Conservation (phyloP, 768 basidiomycete species). For the Hypholoma sublateritium region DNA sequence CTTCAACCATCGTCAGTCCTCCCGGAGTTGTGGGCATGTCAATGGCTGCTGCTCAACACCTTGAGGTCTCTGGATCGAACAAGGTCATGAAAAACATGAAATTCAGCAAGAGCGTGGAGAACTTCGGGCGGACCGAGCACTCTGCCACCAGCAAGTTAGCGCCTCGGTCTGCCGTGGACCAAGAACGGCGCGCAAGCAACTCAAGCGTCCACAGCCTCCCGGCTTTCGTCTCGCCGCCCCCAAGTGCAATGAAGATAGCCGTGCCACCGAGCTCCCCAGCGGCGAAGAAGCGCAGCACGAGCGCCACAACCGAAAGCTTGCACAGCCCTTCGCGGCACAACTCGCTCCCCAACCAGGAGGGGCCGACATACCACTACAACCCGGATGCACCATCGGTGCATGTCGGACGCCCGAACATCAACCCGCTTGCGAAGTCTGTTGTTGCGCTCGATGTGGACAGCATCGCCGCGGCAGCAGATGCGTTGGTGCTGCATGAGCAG, state of each 20-base stretch:
- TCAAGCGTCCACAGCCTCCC: constrained; percentile 31
- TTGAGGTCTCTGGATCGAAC: constrained; percentile 33
- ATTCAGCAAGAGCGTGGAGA: constrained; percentile 66
- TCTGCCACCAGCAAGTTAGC: constrained; percentile 22
- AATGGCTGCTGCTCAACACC: constrained; percentile 31
- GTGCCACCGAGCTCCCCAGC: constrained; percentile 5
- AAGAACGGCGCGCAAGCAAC: constrained; percentile 36
- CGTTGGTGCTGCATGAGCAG: constrained; percentile 8
- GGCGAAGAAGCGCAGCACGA: constrained; percentile 16
- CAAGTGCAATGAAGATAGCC: constrained; percentile 12
- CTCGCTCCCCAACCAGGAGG: constrained; percentile 12
- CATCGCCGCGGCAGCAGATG: constrained; percentile 12
- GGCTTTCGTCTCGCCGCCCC: constrained; percentile 27
- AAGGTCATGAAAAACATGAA: constrained; percentile 47
- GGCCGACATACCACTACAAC: constrained; percentile 9
- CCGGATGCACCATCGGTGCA: constrained; percentile 5
- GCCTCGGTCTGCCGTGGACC: constrained; percentile 34
- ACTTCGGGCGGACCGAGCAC: constrained; percentile 32
- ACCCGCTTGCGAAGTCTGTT: constrained; percentile 9
- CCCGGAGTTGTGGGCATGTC: constrained; percentile 25
- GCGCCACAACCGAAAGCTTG: constrained; percentile 6
- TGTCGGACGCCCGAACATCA: constrained; percentile 8
- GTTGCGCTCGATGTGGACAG: constrained; percentile 18
- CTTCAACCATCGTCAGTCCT: constrained; percentile 38
- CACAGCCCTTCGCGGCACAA: constrained; percentile 17